Conservation (phyloP, 352 stramenopile genomes). For the Pythium phragmitis region DNA sequence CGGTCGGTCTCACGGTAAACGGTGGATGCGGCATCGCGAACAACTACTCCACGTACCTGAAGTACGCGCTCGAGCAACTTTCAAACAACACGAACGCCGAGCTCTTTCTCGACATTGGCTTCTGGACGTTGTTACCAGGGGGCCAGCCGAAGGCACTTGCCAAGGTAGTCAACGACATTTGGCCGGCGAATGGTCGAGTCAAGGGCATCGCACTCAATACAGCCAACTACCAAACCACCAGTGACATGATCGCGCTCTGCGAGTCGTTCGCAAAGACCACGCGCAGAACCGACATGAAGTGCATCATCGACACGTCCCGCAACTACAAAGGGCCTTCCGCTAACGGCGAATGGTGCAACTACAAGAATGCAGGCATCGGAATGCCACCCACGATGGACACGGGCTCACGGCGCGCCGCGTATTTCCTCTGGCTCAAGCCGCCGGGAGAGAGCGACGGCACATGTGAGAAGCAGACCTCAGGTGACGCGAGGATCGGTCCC, state of each 20-base stretch:
- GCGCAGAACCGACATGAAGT: slow-evolving; percentile 18
- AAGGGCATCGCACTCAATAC: slow-evolving; percentile 41
- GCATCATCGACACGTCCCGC: slow-evolving; percentile 37
- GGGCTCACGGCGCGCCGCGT: slow-evolving; percentile 22
- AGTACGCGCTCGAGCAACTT: slow-evolving; percentile 23
- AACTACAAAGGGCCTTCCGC: slow-evolving; percentile 28
- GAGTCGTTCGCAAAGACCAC: slow-evolving; percentile 18
- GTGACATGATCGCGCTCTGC: slow-evolving; percentile 28
- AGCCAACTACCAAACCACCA: slow-evolving; percentile 34
- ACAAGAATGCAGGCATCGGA: slow-evolving; percentile 33
- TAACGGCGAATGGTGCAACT: slow-evolving; percentile 35
- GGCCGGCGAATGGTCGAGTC: slow-evolving; percentile 9
- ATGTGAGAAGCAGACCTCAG: slow-evolving; percentile 20
- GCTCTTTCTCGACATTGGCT: slow-evolving; percentile 34
- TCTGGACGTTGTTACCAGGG: slow-evolving; percentile 26
- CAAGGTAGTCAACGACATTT: slow-evolving; percentile 22
- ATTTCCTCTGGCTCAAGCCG: slow-evolving; percentile 41
- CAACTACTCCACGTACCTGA: slow-evolving; percentile 28
- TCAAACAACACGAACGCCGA: slow-evolving; percentile 30
- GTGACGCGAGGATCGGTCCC: slow-evolving; percentile 27
- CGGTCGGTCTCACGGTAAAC: slow-evolving; percentile 26
- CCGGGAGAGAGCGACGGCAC: slow-evolving; percentile 35
- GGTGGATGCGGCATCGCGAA: slow-evolving; percentile 20
- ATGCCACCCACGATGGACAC: slow-evolving; percentile 29
- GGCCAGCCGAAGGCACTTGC: slow-evolving; percentile 9